Percentiles rank a stretch among this genome's conserved stretches.
Evolutionary conservation across 495 filamentous ascomycete genomes (phyloP).

Genomic region (Penicillium robsamsonii): DNA sequence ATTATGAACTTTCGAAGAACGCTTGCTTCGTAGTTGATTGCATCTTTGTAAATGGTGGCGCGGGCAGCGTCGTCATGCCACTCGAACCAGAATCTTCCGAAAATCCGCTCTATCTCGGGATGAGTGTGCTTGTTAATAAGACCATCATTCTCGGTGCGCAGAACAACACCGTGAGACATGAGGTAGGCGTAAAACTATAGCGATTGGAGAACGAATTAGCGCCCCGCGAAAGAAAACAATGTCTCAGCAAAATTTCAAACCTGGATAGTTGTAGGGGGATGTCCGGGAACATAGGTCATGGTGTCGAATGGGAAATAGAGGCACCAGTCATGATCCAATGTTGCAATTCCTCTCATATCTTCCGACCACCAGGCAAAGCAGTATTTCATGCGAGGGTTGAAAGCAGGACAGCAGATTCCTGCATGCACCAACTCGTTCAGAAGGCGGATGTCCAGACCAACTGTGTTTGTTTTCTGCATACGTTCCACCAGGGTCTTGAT

Average conservation of each 20-base stretch:
- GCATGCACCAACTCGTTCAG: slow-evolving; percentile 57
- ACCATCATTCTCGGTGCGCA: not conserved
- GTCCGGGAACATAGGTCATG: slow-evolving; percentile 9
- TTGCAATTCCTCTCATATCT: slow-evolving; percentile 17
- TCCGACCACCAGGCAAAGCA: slow-evolving; percentile 25
- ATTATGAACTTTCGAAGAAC: slow-evolving; percentile 10
- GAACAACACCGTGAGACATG: not conserved
- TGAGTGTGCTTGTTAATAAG: not conserved
- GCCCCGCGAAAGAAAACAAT: not conserved
- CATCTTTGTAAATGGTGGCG: not conserved
- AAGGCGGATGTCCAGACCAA: slow-evolving; percentile 53
- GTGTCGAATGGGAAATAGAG: slow-evolving; percentile 26
- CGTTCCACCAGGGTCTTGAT: slow-evolving; percentile 45
- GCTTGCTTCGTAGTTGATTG: slow-evolving; percentile 8
- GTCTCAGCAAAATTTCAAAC: not conserved
- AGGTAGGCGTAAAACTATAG: slow-evolving; percentile 12
- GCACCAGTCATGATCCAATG: slow-evolving; percentile 17
- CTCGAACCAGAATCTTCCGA: slow-evolving; percentile 9
- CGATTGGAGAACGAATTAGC: not conserved
- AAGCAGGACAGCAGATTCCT: slow-evolving; percentile 60
- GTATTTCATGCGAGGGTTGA: slow-evolving; percentile 57
- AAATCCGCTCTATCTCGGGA: not conserved
- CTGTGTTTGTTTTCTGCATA: slow-evolving; percentile 26
- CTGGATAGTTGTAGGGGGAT: not conserved
- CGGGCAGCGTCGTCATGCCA: not conserved